phyloP scores from a whole-genome alignment of 2,329 filamentous ascomycete species.

The Anthostomella pinea region DNA sequence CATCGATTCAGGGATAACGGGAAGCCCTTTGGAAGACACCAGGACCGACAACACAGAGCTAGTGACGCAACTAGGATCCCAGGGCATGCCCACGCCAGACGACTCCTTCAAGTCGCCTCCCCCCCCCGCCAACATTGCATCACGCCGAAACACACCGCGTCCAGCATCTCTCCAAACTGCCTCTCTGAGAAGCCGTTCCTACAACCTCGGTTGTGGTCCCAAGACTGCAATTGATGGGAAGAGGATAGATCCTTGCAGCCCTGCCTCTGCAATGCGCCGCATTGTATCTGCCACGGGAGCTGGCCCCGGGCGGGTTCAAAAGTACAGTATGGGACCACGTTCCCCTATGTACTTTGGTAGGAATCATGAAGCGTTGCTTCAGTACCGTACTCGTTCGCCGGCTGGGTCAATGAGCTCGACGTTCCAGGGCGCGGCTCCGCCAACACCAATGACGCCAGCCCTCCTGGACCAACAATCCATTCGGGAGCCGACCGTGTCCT shows the following conservation, averaged over 20 bases:
- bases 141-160: slow-evolving; percentile 48
- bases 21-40: too few species aligned
- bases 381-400: slow-evolving; percentile 42
- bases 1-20: slow-evolving; percentile 13
- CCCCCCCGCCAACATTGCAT: slow-evolving; percentile 51
- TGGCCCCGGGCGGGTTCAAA: slow-evolving; percentile 41
- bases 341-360: slow-evolving; percentile 45
- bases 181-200: slow-evolving; percentile 44
- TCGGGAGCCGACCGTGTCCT: slow-evolving; percentile 40
- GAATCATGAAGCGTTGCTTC: slow-evolving; percentile 44
- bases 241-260: slow-evolving; percentile 43
- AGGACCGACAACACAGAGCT: slow-evolving; percentile 16
- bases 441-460: slow-evolving; percentile 49
- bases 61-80: slow-evolving; percentile 11
- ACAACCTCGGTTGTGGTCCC: slow-evolving; percentile 35
- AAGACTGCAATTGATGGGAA: slow-evolving; percentile 49
- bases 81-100: slow-evolving; percentile 26
- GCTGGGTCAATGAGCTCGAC: slow-evolving; percentile 36
- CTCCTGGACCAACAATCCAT: slow-evolving; percentile 36
- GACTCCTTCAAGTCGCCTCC: slow-evolving; percentile 48
- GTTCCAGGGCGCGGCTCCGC: slow-evolving; percentile 41
- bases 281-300: slow-evolving; percentile 50
- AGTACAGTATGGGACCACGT: slow-evolving; percentile 37
- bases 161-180: slow-evolving; percentile 47
- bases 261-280: slow-evolving; percentile 45